Evolutionary conservation across 1,139 yeast genomes (phyloP).

Genomic region (Trichomonascaceae sp.): DNA sequence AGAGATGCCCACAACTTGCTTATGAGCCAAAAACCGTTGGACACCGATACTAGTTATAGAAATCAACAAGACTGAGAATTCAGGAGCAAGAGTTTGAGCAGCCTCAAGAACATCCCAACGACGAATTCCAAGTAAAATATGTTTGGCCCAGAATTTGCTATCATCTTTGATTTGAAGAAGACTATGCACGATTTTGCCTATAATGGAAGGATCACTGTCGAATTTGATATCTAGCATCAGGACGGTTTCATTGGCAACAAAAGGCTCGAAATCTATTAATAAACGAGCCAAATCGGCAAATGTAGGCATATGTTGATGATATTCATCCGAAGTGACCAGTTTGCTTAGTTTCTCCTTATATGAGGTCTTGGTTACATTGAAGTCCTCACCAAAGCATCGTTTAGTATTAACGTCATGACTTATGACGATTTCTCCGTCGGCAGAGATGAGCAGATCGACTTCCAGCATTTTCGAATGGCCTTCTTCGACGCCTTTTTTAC

Average conservation of each 20-base stretch:
- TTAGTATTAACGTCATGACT: constrained; percentile 64
- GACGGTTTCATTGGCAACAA: constrained; percentile 29
- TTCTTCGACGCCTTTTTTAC: constrained; percentile 54
- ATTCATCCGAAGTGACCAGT: constrained; percentile 49
- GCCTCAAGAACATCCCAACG: constrained; percentile 55
- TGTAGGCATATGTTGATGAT: constrained; percentile 54
- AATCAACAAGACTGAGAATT: constrained; percentile 47
- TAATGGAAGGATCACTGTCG: constrained; percentile 54
- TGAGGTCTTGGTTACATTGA: constrained; percentile 35
- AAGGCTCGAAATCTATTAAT: constrained; percentile 40
- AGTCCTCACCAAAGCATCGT: constrained; percentile 47
- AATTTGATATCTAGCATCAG: constrained; percentile 80
- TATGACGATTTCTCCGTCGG: constrained; percentile 67
- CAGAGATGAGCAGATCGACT: constrained; percentile 75
- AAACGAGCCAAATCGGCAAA: constrained; percentile 55
- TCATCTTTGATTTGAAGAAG: constrained; percentile 47
- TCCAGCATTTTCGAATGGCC: constrained; percentile 71
- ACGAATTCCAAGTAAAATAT: constrained; percentile 81
- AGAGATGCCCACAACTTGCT: constrained; percentile 41
- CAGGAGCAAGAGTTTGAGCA: constrained; percentile 39
- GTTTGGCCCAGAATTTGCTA: constrained; percentile 55
- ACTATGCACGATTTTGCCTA: constrained; percentile 46
- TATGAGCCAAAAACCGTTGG: constrained; percentile 29
- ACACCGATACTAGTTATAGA: constrained; percentile 40
- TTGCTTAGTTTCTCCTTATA: constrained; percentile 39